A percentile compares a stretch with the other conserved stretches of the same genome.
Conservation (phyloP, 805 yeast genomes). For the Kuraishia floccosa region DNA sequence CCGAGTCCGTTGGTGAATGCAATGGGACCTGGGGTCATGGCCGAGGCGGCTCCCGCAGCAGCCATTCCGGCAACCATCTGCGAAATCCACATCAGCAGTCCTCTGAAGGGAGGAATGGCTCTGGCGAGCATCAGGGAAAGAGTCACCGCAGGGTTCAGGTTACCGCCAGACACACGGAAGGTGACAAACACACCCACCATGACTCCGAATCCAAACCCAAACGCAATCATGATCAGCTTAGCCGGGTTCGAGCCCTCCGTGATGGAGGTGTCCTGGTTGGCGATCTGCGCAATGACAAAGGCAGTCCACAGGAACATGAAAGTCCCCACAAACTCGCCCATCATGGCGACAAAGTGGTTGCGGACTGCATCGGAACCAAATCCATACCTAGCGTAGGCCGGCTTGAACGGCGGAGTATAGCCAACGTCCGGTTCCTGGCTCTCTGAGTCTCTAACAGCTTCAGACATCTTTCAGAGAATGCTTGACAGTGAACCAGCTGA, state of each 20-base stretch:
- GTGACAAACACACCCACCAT: slow-evolving; percentile 61
- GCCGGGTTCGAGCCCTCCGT: slow-evolving; percentile 36
- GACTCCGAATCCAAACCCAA: slow-evolving; percentile 82
- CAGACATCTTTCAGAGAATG: neutral
- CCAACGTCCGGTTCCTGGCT: slow-evolving; percentile 24
- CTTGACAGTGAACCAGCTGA: neutral
- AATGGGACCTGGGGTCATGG: slow-evolving; percentile 74
- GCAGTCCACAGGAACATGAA: slow-evolving; percentile 78
- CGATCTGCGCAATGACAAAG: slow-evolving; percentile 72
- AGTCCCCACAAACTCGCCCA: slow-evolving; percentile 82
- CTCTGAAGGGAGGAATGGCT: slow-evolving; percentile 66
- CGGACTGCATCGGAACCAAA: slow-evolving; percentile 29
- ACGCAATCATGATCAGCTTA: slow-evolving; percentile 66
- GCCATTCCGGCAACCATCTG: slow-evolving; percentile 84
- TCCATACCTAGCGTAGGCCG: slow-evolving; percentile 20
- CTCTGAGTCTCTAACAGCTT: slow-evolving; percentile 21
- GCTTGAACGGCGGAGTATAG: slow-evolving; percentile 25
- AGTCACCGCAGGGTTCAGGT: slow-evolving; percentile 84
- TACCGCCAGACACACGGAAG: slow-evolving; percentile 78
- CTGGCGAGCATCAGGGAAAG: slow-evolving; percentile 59
- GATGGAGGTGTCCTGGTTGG: slow-evolving; percentile 31
- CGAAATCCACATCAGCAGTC: slow-evolving; percentile 47
- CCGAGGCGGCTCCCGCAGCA: slow-evolving; percentile 83
- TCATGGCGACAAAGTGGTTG: slow-evolving; percentile 56
- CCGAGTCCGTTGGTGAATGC: slow-evolving; percentile 64